These are phyloP conservation scores for Alternaria gaisen DNA, from an alignment of 2,329 filamentous ascomycete species.

Conservation along the genomic window DNA sequence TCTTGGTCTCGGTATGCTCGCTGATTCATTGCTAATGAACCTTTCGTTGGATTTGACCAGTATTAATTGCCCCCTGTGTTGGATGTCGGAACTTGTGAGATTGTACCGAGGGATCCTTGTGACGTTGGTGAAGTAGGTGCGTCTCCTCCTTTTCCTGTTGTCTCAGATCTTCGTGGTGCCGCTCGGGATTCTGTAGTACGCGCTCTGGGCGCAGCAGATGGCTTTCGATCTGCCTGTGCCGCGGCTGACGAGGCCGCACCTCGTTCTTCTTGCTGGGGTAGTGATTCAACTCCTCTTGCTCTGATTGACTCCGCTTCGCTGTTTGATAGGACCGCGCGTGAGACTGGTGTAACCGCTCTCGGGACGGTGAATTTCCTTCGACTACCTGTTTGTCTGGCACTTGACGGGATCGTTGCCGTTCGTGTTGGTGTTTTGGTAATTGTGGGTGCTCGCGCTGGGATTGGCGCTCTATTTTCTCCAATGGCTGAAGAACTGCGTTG, in stretches of 20 bases:
- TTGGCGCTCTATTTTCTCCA: neutral
- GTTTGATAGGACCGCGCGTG: neutral
- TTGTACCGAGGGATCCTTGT: neutral
- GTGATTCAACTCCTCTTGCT: neutral
- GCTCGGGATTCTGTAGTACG: neutral
- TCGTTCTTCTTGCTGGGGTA: neutral
- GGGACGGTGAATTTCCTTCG: neutral
- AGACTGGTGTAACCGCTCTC: neutral
- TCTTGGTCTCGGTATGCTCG: neutral
- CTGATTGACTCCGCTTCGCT: neutral
- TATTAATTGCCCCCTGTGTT: too few relatives aligned
- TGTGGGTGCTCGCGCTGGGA: neutral
- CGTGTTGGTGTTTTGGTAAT: neutral
- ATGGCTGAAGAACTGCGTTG: conserved; percentile 10
- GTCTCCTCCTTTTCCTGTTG: neutral
- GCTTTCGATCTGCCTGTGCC: neutral
- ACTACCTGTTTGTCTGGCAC: neutral
- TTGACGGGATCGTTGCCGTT: conserved; percentile 1
- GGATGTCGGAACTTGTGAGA: neutral
- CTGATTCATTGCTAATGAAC: neutral
- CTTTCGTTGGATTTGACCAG: neutral
- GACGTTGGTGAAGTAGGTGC: neutral
- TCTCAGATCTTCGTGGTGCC: neutral
- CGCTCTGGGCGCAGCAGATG: neutral
- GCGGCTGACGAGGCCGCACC: neutral